These are phyloP conservation scores for Termitomyces sp. DNA, from an alignment of 768 basidiomycete genomes.

Conservation along the genomic window DNA sequence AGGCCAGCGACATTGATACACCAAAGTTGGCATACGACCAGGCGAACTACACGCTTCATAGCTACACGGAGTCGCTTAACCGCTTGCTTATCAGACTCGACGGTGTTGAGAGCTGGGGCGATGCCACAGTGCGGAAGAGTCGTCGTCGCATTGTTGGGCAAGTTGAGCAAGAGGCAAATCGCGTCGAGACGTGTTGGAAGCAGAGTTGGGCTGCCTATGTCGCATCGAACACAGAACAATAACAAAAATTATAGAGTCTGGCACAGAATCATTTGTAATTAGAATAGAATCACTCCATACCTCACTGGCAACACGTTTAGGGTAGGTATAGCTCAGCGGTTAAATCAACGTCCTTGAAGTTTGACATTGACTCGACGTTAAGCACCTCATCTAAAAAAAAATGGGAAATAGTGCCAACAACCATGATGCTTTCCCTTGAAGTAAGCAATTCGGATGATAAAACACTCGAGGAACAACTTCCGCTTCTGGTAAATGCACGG, in stretches of 20 bases:
- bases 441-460: neutral
- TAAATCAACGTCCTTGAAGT: neutral
- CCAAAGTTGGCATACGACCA: slow-evolving; percentile 54
- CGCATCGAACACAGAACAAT: neutral
- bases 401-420: neutral
- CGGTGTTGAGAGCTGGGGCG: slow-evolving; percentile 60
- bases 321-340: too few species aligned
- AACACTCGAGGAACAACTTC: too few species aligned
- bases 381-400: too few species aligned
- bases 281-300: neutral
- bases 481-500: too few species aligned
- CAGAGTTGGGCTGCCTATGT: slow-evolving; percentile 27
- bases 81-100: slow-evolving; percentile 64
- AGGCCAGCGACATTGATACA: slow-evolving; percentile 14
- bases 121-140: slow-evolving; percentile 40
- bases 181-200: slow-evolving; percentile 42
- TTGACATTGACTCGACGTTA: neutral
- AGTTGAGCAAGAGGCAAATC: slow-evolving; percentile 56
- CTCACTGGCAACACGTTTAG: too few species aligned
- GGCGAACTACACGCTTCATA: slow-evolving; percentile 54
- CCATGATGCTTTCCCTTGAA: neutral
- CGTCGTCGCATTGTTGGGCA: slow-evolving; percentile 47
- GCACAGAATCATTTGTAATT: neutral
- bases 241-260: neutral
- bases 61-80: slow-evolving; percentile 56